Percentiles rank a stretch among this genome's conserved stretches.
phyloP scores from a whole-genome alignment of 768 basidiomycete genomes.

The Mycena venus region DNA sequence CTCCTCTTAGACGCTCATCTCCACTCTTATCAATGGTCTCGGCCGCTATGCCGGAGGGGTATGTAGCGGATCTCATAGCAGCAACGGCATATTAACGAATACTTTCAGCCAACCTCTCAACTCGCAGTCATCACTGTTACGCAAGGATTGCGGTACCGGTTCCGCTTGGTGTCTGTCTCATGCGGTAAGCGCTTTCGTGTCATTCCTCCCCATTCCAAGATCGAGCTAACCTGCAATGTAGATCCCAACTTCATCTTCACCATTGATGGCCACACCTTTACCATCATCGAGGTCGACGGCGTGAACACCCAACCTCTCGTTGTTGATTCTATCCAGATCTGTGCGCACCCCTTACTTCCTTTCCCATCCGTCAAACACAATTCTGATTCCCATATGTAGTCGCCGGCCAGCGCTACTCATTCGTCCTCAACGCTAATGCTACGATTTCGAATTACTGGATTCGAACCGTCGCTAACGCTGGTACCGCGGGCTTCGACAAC shows the following conservation, averaged over 20 bases:
- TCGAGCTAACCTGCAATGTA: neutral
- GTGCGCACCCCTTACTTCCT: conserved; percentile 50
- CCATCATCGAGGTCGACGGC: conserved; percentile 53
- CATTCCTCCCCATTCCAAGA: neutral
- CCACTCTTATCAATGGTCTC: conserved; percentile 52
- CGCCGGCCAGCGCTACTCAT: conserved; percentile 59
- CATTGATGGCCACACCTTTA: conserved; percentile 42
- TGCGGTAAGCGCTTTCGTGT: neutral
- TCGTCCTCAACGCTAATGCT: conserved; percentile 54
- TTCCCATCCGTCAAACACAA: conserved; percentile 53
- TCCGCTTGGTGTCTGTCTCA: conserved; percentile 51
- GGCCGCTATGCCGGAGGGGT: conserved; percentile 53
- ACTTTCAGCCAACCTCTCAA: conserved; percentile 39
- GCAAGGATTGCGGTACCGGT: conserved; percentile 52
- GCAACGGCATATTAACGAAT: neutral
- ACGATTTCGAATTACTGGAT: conserved; percentile 59
- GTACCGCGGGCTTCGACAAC: conserved; percentile 45
- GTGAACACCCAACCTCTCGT: conserved; percentile 46
- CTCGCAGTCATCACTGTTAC: conserved; percentile 57
- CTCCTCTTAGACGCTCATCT: conserved; percentile 6
- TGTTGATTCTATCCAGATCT: conserved; percentile 55
- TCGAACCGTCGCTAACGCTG: conserved; percentile 36
- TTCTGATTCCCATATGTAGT: conserved; percentile 37
- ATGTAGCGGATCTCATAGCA: neutral
- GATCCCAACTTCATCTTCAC: conserved; percentile 46